Evolutionary conservation across 75 land plant species (phyloP).

Genomic region (Larix kaempferi): DNA sequence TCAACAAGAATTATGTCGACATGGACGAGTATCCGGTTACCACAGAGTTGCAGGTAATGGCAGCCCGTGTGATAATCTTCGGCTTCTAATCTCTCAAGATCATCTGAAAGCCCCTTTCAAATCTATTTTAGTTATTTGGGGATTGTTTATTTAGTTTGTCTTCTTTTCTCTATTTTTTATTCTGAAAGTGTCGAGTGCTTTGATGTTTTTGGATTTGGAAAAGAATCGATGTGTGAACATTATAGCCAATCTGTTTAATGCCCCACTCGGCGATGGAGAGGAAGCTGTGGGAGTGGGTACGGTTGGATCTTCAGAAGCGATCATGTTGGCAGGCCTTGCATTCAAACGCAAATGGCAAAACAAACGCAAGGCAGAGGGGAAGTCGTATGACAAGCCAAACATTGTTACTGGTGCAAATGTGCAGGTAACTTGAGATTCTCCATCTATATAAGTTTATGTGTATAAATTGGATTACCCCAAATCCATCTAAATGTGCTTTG

Average conservation of each 20-base stretch:
- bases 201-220: constrained; percentile 3
- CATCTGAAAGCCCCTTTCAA: no score
- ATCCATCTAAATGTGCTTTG: no score
- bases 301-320: constrained; percentile 66
- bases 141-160: neutral
- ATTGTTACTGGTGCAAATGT: constrained; percentile 64
- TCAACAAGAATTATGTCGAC: constrained; percentile 74
- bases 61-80: neutral
- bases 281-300: constrained; percentile 50
- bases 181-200: no score
- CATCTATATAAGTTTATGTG: no score
- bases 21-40: constrained; percentile 78
- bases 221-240: constrained; percentile 71
- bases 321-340: constrained; percentile 67
- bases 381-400: constrained; percentile 61
- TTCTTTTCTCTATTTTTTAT: no score
- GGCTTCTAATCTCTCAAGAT: no score
- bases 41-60: constrained; percentile 53
- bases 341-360: constrained; percentile 69
- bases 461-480: no score
- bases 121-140: neutral
- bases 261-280: constrained; percentile 42
- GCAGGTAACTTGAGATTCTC: constrained; percentile 25
- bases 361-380: constrained; percentile 49
- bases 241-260: constrained; percentile 61